phyloP scores from a whole-genome alignment of 2,329 filamentous ascomycete genomes.

The Penicillium sp. region DNA sequence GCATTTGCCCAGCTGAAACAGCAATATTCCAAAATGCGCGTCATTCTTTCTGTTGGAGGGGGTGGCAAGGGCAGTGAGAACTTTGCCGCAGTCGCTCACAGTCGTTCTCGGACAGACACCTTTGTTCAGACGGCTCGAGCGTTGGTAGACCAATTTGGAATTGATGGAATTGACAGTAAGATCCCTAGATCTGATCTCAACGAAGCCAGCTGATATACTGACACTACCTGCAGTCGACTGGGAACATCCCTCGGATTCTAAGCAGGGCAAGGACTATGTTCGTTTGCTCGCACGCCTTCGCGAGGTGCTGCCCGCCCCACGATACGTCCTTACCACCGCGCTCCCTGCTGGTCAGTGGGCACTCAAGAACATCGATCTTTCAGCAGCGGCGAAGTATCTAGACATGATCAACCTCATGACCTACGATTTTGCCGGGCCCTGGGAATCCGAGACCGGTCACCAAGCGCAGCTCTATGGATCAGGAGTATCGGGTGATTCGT shows the following conservation, averaged over 20 bases:
- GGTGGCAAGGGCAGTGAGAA: conserved; percentile 62
- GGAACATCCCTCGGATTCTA: conserved; percentile 69
- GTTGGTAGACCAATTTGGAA: conserved; percentile 68
- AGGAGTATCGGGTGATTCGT: conserved; percentile 63
- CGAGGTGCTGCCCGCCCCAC: conserved; percentile 65
- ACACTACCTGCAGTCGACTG: conserved; percentile 65
- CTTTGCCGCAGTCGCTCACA: conserved; percentile 68
- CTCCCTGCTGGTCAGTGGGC: conserved; percentile 68
- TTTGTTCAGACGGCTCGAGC: conserved; percentile 69
- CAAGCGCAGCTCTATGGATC: conserved; percentile 72
- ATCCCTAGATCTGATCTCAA: conserved; percentile 1
- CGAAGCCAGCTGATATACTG: background rate
- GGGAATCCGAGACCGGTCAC: conserved; percentile 68
- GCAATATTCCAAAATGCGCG: conserved; percentile 68
- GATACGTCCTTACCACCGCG: conserved; percentile 70
- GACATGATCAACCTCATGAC: conserved; percentile 78
- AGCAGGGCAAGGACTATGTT: conserved; percentile 71
- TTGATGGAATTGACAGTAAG: conserved; percentile 77
- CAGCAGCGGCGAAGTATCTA: conserved; percentile 63
- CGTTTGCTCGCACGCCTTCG: conserved; percentile 68
- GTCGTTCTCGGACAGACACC: conserved; percentile 61
- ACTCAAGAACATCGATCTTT: conserved; percentile 69
- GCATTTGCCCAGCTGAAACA: conserved; percentile 73
- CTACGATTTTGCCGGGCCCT: conserved; percentile 76
- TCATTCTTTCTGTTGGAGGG: conserved; percentile 78